Conservation (phyloP, 2,329 filamentous ascomycete species). For the Hymenoscyphus linearis region DNA sequence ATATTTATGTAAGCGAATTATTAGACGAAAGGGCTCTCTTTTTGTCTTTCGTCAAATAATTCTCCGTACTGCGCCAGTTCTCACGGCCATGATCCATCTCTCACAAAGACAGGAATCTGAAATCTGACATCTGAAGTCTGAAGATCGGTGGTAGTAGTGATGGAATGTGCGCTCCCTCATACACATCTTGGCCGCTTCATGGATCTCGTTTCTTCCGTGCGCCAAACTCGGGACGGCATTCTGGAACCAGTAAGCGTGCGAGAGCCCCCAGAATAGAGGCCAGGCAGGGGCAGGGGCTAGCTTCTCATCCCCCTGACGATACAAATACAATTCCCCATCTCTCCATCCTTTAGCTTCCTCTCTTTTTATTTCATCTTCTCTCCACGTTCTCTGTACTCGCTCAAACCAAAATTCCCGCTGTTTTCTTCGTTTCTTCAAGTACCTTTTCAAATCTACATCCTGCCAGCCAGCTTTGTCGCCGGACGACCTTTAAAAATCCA, state of each 20-base stretch:
- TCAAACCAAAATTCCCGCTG: constrained; percentile 16
- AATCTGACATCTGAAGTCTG: too few species aligned
- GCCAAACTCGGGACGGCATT: neutral
- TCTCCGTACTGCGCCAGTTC: neutral
- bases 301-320: constrained; percentile 14
- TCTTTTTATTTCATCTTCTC: constrained; percentile 14
- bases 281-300: neutral
- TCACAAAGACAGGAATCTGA: too few species aligned
- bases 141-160: neutral
- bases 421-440: constrained; percentile 16
- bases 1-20: neutral
- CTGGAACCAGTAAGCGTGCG: constrained; percentile 3
- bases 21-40: neutral
- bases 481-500: constrained; percentile 23
- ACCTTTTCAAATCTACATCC: constrained; percentile 6
- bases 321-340: constrained; percentile 19
- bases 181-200: constrained; percentile 15
- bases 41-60: neutral
- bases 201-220: constrained; percentile 12
- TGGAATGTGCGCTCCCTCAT: constrained; percentile 2
- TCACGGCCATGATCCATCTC: neutral
- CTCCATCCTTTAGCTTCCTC: constrained; percentile 5
- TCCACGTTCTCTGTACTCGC: constrained; percentile 13
- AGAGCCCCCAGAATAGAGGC: neutral
- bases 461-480: constrained; percentile 24